Conservation (phyloP, 345 rosid species). For the thale cress (Arabidopsis thaliana) region DNA sequence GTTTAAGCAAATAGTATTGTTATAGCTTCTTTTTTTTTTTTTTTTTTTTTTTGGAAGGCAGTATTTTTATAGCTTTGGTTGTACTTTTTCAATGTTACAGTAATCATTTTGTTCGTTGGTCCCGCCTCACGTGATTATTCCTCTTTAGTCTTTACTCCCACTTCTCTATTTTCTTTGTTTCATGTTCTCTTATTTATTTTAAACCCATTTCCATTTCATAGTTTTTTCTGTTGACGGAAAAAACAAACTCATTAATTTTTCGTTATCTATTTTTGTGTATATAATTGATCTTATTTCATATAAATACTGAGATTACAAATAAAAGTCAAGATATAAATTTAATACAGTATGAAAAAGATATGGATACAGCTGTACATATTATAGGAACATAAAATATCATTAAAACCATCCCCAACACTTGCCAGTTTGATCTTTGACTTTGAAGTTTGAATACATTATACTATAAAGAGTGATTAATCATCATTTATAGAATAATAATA, state of each 20-base stretch:
- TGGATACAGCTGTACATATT: conserved; percentile 22
- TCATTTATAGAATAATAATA: background rate
- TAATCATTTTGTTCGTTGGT: conserved; percentile 44
- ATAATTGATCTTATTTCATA: too few relatives aligned
- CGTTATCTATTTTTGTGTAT: too few relatives aligned
- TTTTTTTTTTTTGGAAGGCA: background rate
- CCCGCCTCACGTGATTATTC: conserved; percentile 43
- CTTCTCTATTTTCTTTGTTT: conserved; percentile 11
- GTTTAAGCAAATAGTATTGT: background rate
- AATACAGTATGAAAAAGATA: background rate
- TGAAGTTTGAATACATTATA: conserved; percentile 6
- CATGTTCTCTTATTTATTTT: background rate
- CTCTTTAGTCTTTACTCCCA: conserved; percentile 36
- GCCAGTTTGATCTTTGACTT: conserved; percentile 38
- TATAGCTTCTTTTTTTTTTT: background rate
- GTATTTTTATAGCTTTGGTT: conserved; percentile 13
- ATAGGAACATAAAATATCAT: conserved; percentile 27
- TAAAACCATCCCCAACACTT: conserved; percentile 21
- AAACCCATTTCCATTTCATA: too few relatives aligned
- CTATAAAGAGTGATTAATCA: background rate
- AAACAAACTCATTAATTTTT: too few relatives aligned
- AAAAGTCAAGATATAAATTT: background rate
- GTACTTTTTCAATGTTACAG: conserved; percentile 33
- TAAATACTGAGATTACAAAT: background rate
- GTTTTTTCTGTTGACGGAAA: too few relatives aligned